A percentile compares a stretch with the other conserved stretches of the same genome.
These are phyloP conservation scores for Drechslerella stenobrocha DNA, from an alignment of 2,329 filamentous ascomycete species.

Conservation along the genomic window DNA sequence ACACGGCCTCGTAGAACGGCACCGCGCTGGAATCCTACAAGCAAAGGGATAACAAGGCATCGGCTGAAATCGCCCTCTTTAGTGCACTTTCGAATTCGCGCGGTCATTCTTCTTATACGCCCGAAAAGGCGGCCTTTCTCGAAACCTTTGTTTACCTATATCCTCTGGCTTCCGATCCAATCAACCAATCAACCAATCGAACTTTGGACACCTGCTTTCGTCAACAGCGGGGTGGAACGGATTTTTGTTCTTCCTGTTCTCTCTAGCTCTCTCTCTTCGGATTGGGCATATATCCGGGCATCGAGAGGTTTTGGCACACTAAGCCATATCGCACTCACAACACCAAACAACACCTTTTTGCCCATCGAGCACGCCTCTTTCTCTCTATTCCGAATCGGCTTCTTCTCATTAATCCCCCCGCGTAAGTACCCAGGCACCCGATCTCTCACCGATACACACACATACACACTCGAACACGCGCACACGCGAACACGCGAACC, in stretches of 20 bases:
- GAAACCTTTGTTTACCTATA: constrained; percentile 41
- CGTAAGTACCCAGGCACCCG: too few relatives aligned
- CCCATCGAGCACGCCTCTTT: neutral
- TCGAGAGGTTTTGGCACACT: too few relatives aligned
- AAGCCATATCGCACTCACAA: too few relatives aligned
- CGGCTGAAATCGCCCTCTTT: too few relatives aligned
- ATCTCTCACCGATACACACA: neutral
- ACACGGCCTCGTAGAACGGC: neutral
- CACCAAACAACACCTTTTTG: neutral
- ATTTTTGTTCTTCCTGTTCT: neutral
- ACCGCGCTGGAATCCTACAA: constrained; percentile 39
- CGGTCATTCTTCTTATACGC: constrained; percentile 19
- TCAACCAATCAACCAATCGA: constrained; percentile 22
- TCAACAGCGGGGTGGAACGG: constrained; percentile 27
- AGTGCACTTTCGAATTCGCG: constrained; percentile 5
- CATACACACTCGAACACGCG: too few relatives aligned
- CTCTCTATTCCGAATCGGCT: neutral
- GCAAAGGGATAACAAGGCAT: constrained; percentile 41
- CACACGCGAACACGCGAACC: too few relatives aligned
- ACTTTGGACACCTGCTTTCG: neutral
- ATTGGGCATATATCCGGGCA: neutral
- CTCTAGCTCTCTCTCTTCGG: neutral
- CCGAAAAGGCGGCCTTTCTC: constrained; percentile 12
- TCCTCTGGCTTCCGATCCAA: constrained; percentile 7
- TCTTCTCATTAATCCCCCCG: too few relatives aligned